A percentile compares a stretch with the other conserved stretches of the same genome.
Conservation (phyloP, 2,329 filamentous ascomycete species). For the Scedosporium minutisporum region DNA sequence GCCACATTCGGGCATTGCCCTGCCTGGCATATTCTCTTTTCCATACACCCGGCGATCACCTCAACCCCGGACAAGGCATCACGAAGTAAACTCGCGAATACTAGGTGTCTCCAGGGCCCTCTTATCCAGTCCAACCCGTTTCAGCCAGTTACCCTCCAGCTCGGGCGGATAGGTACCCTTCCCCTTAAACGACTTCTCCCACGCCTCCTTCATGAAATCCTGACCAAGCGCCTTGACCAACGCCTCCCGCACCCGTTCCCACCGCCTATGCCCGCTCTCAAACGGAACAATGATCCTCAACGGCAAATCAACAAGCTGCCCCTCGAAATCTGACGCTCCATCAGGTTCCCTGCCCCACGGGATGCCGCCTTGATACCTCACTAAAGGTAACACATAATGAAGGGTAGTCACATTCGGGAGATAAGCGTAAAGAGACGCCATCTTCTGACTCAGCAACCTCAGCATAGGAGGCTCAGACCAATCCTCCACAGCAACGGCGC, state of each 20-base stretch:
- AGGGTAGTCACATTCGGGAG: conserved; percentile 16
- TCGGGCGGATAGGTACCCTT: not conserved
- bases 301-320: conserved; percentile 14
- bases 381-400: conserved; percentile 17
- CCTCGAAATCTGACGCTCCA: conserved; percentile 10
- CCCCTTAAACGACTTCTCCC: not conserved
- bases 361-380: conserved; percentile 16
- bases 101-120: not conserved
- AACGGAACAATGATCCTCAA: conserved; percentile 3
- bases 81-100: not conserved
- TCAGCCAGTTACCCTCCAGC: not conserved
- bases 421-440: conserved; percentile 14
- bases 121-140: not conserved
- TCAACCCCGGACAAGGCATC: not conserved
- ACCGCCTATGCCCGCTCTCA: not conserved
- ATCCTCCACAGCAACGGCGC: conserved; percentile 12
- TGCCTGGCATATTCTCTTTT: not conserved
- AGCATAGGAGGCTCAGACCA: conserved; percentile 9
- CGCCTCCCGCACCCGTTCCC: not conserved
- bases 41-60: too few species aligned
- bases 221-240: not conserved
- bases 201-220: not conserved
- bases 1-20: too few species aligned
- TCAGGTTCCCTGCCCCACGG: conserved; percentile 19
- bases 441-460: conserved; percentile 13